Conservation (phyloP, 306 rosid genomes). For the Ammopiptanthus mongolicus region DNA sequence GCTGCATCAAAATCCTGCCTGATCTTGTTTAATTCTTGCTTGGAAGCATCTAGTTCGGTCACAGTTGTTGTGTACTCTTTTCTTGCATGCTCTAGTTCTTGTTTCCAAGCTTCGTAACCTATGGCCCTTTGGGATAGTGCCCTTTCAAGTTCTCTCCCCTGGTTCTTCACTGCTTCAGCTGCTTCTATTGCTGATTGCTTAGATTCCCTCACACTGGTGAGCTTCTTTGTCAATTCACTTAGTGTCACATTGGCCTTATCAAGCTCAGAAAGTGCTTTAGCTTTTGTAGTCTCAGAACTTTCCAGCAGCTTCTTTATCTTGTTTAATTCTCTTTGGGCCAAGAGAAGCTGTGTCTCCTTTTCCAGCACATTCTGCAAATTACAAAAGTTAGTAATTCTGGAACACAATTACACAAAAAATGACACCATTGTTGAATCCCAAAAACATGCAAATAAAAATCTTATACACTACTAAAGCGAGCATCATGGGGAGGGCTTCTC, state of each 20-base stretch:
- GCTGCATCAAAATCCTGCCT: conserved; percentile 87
- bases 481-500: no score
- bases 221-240: conserved; percentile 52
- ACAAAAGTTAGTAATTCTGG: not conserved
- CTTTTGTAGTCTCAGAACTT: conserved; percentile 40
- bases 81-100: conserved; percentile 67
- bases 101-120: conserved; percentile 59
- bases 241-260: conserved; percentile 62
- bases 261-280: conserved; percentile 57
- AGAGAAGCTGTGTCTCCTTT: conserved; percentile 71
- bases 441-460: not conserved
- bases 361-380: conserved; percentile 62
- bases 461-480: not conserved
- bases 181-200: conserved; percentile 64
- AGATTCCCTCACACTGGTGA: conserved; percentile 49
- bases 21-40: conserved; percentile 76
- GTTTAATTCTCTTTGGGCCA: conserved; percentile 70
- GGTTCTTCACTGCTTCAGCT: conserved; percentile 54
- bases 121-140: conserved; percentile 44
- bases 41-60: conserved; percentile 69
- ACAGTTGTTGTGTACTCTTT: conserved; percentile 53
- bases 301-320: conserved; percentile 52
- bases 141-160: conserved; percentile 57
- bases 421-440: not conserved
- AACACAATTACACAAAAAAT: not conserved